A percentile compares a stretch with the other conserved stretches of the same genome.
phyloP scores from a whole-genome alignment of 805 yeast species.

The Pichia deserticola region DNA sequence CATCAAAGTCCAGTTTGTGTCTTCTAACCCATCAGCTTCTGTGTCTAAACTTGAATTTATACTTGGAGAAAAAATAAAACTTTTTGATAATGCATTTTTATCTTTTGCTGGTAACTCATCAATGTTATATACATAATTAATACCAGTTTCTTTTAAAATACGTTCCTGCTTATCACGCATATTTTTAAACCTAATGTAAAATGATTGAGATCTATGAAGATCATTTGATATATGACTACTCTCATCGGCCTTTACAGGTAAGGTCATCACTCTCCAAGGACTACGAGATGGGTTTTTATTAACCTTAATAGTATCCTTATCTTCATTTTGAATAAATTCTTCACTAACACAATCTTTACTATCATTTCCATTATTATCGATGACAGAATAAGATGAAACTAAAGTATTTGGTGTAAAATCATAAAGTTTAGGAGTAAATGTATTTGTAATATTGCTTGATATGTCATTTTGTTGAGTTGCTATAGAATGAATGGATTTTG shows the following conservation, averaged over 20 bases:
- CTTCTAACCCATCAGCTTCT: background rate
- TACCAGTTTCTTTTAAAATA: constrained; percentile 16
- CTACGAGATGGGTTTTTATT: background rate
- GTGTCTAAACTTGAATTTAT: constrained; percentile 14
- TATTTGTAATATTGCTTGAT: background rate
- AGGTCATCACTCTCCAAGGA: background rate
- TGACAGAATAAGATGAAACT: background rate
- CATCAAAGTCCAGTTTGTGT: constrained; percentile 5
- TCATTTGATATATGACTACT: background rate
- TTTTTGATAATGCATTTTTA: constrained; percentile 5
- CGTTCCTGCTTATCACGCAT: constrained; percentile 17
- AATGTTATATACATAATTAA: constrained; percentile 15
- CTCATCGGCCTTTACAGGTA: background rate
- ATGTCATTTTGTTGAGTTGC: background rate
- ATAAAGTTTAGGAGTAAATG: background rate
- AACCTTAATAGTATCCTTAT: background rate
- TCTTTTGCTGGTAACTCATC: constrained; percentile 3
- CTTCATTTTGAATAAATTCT: background rate
- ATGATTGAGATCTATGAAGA: constrained; percentile 11
- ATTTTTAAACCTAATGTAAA: constrained; percentile 12
- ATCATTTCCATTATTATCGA: background rate
- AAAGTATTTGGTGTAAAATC: background rate
- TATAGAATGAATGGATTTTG: constrained; percentile 1
- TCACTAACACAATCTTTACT: background rate
- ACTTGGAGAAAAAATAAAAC: constrained; percentile 20